These are phyloP conservation scores for Paramecium octaurelia DNA, from an alignment of 73 alveolate genomes.

Conservation along the genomic window DNA sequence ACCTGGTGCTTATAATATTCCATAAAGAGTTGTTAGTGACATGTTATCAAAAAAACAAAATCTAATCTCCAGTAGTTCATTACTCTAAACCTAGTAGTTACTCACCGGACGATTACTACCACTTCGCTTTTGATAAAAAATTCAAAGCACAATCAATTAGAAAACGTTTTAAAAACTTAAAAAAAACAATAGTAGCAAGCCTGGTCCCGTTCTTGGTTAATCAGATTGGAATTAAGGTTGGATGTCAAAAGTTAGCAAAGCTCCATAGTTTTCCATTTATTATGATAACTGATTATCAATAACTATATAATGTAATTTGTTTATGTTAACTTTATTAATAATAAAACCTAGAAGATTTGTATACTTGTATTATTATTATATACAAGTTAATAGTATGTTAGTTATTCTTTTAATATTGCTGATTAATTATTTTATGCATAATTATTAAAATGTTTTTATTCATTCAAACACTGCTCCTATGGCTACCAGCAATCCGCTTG, in stretches of 20 bases:
- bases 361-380: too few species aligned
- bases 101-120: not conserved
- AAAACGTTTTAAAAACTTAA: not conserved
- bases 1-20: not conserved
- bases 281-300: not conserved
- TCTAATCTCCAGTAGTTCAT: conserved; percentile 33
- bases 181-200: not conserved
- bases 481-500: not conserved
- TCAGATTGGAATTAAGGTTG: not conserved
- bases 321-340: not conserved
- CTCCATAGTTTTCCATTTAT: not conserved
- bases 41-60: not conserved
- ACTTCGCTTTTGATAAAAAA: conserved; percentile 9
- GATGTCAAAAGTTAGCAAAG: not conserved
- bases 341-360: not conserved
- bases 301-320: not conserved
- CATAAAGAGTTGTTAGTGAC: not conserved
- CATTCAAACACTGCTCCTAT: not conserved
- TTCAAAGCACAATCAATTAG: not conserved
- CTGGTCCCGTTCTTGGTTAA: not conserved
- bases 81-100: not conserved
- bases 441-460: not conserved
- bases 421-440: not conserved
- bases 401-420: not conserved
- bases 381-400: not conserved